Percentiles rank a stretch among this genome's conserved stretches.
These are phyloP conservation scores for Talaromyces sp. DNA, from an alignment of 2,329 filamentous ascomycete species.

Conservation along the genomic window DNA sequence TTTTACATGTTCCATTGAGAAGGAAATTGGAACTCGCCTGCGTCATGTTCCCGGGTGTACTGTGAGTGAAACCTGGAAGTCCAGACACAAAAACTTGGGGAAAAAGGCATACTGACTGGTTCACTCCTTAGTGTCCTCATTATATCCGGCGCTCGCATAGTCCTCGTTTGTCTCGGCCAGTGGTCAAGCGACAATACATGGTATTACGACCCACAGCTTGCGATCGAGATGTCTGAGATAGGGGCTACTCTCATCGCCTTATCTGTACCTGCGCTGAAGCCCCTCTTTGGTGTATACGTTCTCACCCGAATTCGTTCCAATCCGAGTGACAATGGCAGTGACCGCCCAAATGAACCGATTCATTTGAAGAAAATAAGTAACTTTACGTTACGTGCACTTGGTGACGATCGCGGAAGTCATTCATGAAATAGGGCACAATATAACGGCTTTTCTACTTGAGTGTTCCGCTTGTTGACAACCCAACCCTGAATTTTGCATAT, in stretches of 20 bases:
- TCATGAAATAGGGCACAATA: not conserved
- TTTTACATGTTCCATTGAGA: constrained; percentile 41
- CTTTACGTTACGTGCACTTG: not conserved
- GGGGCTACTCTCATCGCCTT: constrained; percentile 49
- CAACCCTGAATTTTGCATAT: no score
- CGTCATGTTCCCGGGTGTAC: constrained; percentile 47
- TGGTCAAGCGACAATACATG: constrained; percentile 48
- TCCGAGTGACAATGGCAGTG: not conserved
- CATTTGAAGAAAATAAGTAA: constrained; percentile 6
- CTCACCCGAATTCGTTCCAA: constrained; percentile 10
- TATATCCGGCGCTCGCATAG: constrained; percentile 46
- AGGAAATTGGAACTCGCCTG: constrained; percentile 46
- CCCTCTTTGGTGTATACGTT: constrained; percentile 25
- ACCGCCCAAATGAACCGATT: not conserved
- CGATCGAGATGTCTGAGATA: constrained; percentile 48
- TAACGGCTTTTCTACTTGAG: not conserved
- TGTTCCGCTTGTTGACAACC: no score
- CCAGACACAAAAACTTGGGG: not conserved
- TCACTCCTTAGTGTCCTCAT: constrained; percentile 41
- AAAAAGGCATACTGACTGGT: not conserved
- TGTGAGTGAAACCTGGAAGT: constrained; percentile 36
- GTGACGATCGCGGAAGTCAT: not conserved
- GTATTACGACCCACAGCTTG: constrained; percentile 49
- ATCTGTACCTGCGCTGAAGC: constrained; percentile 49
- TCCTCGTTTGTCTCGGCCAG: constrained; percentile 43